Evolutionary conservation across 495 filamentous ascomycete genomes (phyloP).

Genomic region (Polyplosphaeria fusca): DNA sequence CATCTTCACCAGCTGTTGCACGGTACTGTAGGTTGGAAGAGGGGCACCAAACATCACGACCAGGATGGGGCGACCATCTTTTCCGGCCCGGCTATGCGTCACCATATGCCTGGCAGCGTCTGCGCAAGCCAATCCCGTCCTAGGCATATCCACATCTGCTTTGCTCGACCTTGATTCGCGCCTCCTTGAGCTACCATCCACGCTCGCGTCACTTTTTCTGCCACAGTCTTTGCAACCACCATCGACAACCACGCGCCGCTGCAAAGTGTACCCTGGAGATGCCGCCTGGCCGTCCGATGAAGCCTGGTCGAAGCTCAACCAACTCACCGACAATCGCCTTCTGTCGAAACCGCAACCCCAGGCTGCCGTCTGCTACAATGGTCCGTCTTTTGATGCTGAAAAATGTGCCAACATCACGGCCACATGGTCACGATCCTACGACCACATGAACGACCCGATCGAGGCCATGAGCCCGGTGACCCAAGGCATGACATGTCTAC

Average conservation of each 20-base stretch:
- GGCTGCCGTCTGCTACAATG: constrained; percentile 28
- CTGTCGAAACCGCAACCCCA: constrained; percentile 15
- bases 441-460: constrained; percentile 24
- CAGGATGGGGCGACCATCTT: constrained; percentile 11
- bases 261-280: constrained; percentile 29
- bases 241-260: background rate
- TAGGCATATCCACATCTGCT: background rate
- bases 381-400: constrained; percentile 14
- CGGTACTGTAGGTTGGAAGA: too few species aligned
- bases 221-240: background rate
- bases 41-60: background rate
- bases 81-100: constrained; percentile 3
- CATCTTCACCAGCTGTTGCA: too few species aligned
- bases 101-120: constrained; percentile 4
- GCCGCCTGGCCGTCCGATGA: constrained; percentile 23
- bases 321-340: constrained; percentile 13
- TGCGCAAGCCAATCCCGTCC: constrained; percentile 6
- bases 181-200: constrained; percentile 7
- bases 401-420: constrained; percentile 23
- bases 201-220: background rate
- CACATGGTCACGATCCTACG: constrained; percentile 16
- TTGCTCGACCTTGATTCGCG: constrained; percentile 1
- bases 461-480: constrained; percentile 25
- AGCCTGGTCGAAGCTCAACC: constrained; percentile 24
- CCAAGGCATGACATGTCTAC: constrained; percentile 29